phyloP scores from a whole-genome alignment of 345 rosid genomes.

The Murraya paniculata region DNA sequence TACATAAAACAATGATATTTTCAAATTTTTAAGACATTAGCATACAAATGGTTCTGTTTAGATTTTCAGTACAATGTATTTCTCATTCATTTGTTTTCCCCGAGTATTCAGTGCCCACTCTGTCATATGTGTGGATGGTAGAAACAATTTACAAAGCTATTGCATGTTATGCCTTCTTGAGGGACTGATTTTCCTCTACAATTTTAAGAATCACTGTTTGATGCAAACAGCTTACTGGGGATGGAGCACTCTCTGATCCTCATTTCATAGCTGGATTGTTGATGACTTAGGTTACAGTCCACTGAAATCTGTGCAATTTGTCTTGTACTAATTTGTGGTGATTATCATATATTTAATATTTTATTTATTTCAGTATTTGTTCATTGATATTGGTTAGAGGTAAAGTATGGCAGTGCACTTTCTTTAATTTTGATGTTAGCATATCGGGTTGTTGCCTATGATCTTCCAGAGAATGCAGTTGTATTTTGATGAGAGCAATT shows the following conservation, averaged over 20 bases:
- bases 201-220: background rate
- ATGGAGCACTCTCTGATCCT: background rate
- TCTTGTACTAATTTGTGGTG: background rate
- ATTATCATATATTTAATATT: background rate
- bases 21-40: no score
- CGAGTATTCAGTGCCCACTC: background rate
- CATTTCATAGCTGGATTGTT: slow-evolving; percentile 2
- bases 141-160: background rate
- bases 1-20: no score
- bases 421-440: background rate
- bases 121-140: background rate
- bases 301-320: background rate
- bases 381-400: background rate
- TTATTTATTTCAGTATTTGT: background rate
- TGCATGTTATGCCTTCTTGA: background rate
- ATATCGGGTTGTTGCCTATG: background rate
- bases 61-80: background rate
- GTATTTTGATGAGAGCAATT: background rate
- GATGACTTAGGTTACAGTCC: background rate
- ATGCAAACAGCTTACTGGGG: background rate
- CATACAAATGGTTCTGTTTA: background rate
- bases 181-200: background rate
- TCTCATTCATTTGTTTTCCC: background rate
- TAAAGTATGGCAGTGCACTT: background rate
- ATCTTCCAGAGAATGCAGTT: background rate